These are phyloP conservation scores for Cryptococcus sp. DNA, from an alignment of 1,284 basidiomycete genomes.

Conservation along the genomic window DNA sequence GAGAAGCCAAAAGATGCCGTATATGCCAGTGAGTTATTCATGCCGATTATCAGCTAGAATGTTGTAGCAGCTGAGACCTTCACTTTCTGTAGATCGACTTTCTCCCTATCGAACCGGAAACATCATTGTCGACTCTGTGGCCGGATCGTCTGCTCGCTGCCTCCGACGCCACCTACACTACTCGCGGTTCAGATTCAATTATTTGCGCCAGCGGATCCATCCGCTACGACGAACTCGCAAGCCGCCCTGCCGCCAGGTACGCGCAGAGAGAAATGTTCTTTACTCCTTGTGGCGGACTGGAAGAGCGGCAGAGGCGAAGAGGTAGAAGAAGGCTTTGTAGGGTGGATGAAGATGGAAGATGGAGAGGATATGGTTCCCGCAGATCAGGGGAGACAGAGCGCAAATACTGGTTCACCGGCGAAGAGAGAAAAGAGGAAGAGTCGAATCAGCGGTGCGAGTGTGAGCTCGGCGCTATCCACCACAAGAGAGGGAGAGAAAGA, in stretches of 20 bases:
- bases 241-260: constrained; percentile 53
- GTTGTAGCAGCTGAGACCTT: neutral
- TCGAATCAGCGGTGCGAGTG: neutral
- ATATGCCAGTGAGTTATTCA: constrained; percentile 70
- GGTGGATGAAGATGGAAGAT: constrained; percentile 58
- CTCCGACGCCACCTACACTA: constrained; percentile 61
- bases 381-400: constrained; percentile 23
- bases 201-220: constrained; percentile 39
- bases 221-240: constrained; percentile 17
- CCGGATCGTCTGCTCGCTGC: constrained; percentile 86
- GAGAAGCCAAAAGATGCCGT: constrained; percentile 71
- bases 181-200: constrained; percentile 55
- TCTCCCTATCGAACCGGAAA: constrained; percentile 88
- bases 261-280: constrained; percentile 68
- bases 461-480: neutral
- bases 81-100: constrained; percentile 62
- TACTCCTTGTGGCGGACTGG: constrained; percentile 76
- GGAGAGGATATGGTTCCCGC: constrained; percentile 51
- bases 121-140: constrained; percentile 97
- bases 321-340: constrained; percentile 77
- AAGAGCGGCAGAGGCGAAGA: constrained; percentile 75
- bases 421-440: constrained; percentile 27
- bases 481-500: neutral
- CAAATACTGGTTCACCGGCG: constrained; percentile 42
- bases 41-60: constrained; percentile 1